Base-by-base conservation (phyloP, 2,329 filamentous ascomycete species). In the Penicillium sp. region DNA sequence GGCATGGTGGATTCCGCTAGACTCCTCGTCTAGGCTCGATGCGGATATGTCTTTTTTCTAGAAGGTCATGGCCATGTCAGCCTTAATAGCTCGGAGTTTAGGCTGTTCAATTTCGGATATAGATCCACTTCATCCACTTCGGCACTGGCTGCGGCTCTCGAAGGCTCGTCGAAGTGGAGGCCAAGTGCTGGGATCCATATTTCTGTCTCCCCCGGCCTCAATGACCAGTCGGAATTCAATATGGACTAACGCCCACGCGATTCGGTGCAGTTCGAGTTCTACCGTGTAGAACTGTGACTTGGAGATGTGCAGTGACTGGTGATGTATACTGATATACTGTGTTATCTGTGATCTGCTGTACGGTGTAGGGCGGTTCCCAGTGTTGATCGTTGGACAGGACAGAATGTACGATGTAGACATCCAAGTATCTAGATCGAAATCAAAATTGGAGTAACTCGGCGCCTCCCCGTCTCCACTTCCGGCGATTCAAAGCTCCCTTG, bases 121-220 rank as follows among this genome's bases (percentile, higher is more conserved):
- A 9, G 18, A 40, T 49, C 49, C 53, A 58, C 54, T 54, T 59
- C 57, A 40, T 49, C 49, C 53, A 58, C 54, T 54, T 59, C 57
- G 57, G 57, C 57, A 53, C 43, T 47, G 29, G 54, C 57, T 59
- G 57, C 53, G 57, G 57, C 57, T 59, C 57, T 55, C 48, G 57
- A 29, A 59, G 55, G 55, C 55, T 59, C 50, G 37, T 49, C 53
- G 47, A 22, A 46, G 56, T 59, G 55, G 57, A 52, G 40, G 14
- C 14, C n/a, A 6, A 31, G 40, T 35, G 36, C 35, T 44, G 50
- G 31, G 11, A 35, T 36, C 49, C 50, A 32, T 55, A 42, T 37
- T 42, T 27, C 11, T 27, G 34, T 24, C 36, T 44, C 40, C 54
- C 55, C 57, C 57, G 57, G 57, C 57, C 42, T 50, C 16, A n/a